These are phyloP conservation scores for Kwoniella bestiolae DNA, from an alignment of 768 basidiomycete species.

Conservation along the genomic window DNA sequence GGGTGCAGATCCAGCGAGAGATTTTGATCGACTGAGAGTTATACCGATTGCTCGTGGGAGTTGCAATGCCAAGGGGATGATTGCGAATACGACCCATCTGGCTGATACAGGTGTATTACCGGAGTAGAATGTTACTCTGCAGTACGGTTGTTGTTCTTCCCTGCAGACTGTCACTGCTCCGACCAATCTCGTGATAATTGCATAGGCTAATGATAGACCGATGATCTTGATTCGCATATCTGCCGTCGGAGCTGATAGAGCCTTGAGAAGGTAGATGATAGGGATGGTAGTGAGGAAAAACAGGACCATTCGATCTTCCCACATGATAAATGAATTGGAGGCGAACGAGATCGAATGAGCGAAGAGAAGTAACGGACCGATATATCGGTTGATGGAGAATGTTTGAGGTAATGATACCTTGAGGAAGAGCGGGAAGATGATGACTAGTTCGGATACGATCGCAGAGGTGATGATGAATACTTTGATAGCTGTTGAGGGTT, in stretches of 20 bases:
- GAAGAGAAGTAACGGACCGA: conserved; percentile 53
- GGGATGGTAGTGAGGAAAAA: conserved; percentile 68
- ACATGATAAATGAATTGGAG: conserved; percentile 96
- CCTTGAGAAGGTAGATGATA: conserved; percentile 68
- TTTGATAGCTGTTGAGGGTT: conserved; percentile 30
- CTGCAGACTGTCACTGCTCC: conserved; percentile 83
- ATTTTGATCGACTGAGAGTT: conserved; percentile 69
- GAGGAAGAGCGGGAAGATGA: conserved; percentile 30
- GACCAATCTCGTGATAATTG: conserved; percentile 73
- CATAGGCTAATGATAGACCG: conserved; percentile 70
- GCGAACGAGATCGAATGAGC: conserved; percentile 78
- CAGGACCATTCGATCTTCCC: conserved; percentile 85
- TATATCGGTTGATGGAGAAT: conserved; percentile 34
- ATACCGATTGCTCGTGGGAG: conserved; percentile 66
- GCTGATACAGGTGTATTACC: conserved; percentile 74
- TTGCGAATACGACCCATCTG: conserved; percentile 64
- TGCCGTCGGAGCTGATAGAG: conserved; percentile 69
- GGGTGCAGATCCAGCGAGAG: conserved; percentile 73
- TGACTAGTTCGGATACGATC: conserved; percentile 39
- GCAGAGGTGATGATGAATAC: conserved; percentile 50
- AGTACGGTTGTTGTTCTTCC: conserved; percentile 91
- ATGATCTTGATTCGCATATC: conserved; percentile 77
- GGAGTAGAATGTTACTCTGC: conserved; percentile 85
- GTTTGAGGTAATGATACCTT: conserved; percentile 13
- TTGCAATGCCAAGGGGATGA: conserved; percentile 64